A percentile compares a stretch with the other conserved stretches of the same genome.
These are phyloP conservation scores for Sclerospora graminicola DNA, from an alignment of 352 stramenopile genomes.

Conservation along the genomic window DNA sequence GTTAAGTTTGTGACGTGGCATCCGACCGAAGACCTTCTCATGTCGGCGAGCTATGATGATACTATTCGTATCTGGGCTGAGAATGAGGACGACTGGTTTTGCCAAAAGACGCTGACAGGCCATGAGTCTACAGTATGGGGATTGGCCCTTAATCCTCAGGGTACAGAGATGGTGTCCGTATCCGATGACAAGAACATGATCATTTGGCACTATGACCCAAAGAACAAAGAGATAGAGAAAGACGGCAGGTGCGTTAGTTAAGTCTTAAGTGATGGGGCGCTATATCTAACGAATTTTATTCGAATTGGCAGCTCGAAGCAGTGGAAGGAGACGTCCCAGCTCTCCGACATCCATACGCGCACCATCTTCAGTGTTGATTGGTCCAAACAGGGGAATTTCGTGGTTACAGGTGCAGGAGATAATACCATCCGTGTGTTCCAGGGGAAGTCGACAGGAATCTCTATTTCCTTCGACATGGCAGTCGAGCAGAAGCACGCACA, in stretches of 20 bases:
- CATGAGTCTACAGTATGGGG: constrained; percentile 94
- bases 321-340: constrained; percentile 75
- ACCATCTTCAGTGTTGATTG: constrained; percentile 92
- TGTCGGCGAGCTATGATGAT: constrained; percentile 93
- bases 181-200: constrained; percentile 90
- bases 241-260: constrained; percentile 27
- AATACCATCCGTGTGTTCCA: constrained; percentile 87
- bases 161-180: constrained; percentile 74
- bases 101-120: constrained; percentile 83
- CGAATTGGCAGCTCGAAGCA: constrained; percentile 29
- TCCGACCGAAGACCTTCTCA: constrained; percentile 71
- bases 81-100: constrained; percentile 96
- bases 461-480: constrained; percentile 51
- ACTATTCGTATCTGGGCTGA: constrained; percentile 93
- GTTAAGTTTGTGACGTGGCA: constrained; percentile 95
- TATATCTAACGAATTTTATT: neutral
- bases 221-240: constrained; percentile 35
- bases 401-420: constrained; percentile 87
- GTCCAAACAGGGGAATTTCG: constrained; percentile 70
- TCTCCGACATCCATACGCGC: constrained; percentile 81
- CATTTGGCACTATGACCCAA: constrained; percentile 85
- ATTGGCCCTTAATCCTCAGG: constrained; percentile 69
- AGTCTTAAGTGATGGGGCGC: neutral
- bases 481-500: constrained; percentile 51
- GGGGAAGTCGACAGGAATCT: constrained; percentile 7